phyloP scores from a whole-genome alignment of 768 basidiomycete genomes.

The Kwoniella sp. region DNA sequence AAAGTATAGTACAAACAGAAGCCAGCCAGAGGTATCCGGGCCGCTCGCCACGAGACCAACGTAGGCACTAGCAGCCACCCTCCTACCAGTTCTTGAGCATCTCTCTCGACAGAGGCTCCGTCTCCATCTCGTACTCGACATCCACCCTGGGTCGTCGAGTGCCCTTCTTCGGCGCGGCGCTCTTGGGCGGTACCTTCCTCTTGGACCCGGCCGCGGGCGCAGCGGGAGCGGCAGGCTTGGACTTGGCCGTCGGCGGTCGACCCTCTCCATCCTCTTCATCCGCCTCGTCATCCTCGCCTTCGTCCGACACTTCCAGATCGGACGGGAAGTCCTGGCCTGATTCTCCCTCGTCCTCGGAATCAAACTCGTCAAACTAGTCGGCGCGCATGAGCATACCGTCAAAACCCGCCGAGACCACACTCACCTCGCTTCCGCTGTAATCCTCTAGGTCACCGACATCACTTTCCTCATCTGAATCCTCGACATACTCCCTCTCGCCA shows the following conservation, averaged over 20 bases:
- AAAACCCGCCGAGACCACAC: not conserved
- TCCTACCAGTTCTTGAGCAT: slow-evolving; percentile 51
- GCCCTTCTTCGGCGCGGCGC: slow-evolving; percentile 4
- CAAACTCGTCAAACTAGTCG: slow-evolving; percentile 43
- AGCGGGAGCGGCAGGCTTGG: slow-evolving; percentile 51
- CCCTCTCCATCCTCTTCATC: slow-evolving; percentile 36
- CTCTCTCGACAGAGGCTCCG: slow-evolving; percentile 56
- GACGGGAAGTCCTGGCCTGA: slow-evolving; percentile 41
- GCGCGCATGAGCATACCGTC: not conserved
- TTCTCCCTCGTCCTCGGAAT: slow-evolving; percentile 43
- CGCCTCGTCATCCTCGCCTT: slow-evolving; percentile 53
- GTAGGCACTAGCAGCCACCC: not conserved
- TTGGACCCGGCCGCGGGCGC: slow-evolving; percentile 34
- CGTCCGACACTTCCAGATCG: slow-evolving; percentile 49
- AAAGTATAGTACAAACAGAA: no score
- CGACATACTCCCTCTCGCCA: slow-evolving; percentile 60
- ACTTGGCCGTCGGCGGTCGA: slow-evolving; percentile 59
- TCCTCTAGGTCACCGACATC: slow-evolving; percentile 67
- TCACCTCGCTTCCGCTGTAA: slow-evolving; percentile 37
- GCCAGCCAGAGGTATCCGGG: no score
- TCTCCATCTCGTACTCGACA: slow-evolving; percentile 93
- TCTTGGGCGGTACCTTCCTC: slow-evolving; percentile 37
- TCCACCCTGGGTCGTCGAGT: slow-evolving; percentile 64
- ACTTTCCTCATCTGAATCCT: slow-evolving; percentile 68
- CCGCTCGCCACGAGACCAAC: not conserved